Evolutionary conservation across 2,329 filamentous ascomycete species (phyloP), one percentile per base, ranked within the genome.

Genomic region (Colletotrichum sp.): DNA sequence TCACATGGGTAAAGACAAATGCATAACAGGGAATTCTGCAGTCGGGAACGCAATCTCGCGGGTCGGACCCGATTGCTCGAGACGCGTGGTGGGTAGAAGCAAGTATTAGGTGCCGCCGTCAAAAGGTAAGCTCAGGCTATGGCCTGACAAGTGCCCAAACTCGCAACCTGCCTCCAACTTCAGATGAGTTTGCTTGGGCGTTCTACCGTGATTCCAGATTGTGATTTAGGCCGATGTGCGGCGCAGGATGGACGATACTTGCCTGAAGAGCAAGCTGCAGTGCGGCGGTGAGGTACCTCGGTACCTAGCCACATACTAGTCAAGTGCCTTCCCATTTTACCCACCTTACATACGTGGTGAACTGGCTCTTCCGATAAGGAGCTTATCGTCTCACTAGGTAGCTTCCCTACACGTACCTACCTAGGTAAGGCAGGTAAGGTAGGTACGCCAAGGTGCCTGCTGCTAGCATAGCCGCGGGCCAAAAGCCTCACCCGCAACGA

Each of bases 121-220:
- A 43, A 61, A 72, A 73, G 21, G 64, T 64, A 75, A 75, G 73
- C 73, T 73, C 73, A 60, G 48, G 70, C 73, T 64, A 73, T 75
- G 73, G 70, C 58, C 73, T 68, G 73, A 69, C 65, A 34, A 52
- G 65, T 32, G 56, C 64, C 65, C 72, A 66, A 75, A 66, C 72
- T 28, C 24, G 56, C 72, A 38, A 66, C 21, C 26, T 58, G 55
- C 26, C 21, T 16, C 16, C 34, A 28, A 30, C 21, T 62, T 62
- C 38, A 34, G 55, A 70, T 32, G 56, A 48, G 58, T 34, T 60
- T 72, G 62, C 38, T 72, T 43, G n/a, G 43, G 62, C 72, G 61
- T 75, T 75, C 72, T 62, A 26, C 62, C 34, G 24, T 48, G 38
- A 58, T 75, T 75, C 62, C 69, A 72, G 62, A 65, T 62, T 73